Percentiles rank a stretch among this genome's conserved stretches.
These are phyloP conservation scores for Agastache rugosa DNA, from an alignment of 257 asterid species.

Conservation along the genomic window DNA sequence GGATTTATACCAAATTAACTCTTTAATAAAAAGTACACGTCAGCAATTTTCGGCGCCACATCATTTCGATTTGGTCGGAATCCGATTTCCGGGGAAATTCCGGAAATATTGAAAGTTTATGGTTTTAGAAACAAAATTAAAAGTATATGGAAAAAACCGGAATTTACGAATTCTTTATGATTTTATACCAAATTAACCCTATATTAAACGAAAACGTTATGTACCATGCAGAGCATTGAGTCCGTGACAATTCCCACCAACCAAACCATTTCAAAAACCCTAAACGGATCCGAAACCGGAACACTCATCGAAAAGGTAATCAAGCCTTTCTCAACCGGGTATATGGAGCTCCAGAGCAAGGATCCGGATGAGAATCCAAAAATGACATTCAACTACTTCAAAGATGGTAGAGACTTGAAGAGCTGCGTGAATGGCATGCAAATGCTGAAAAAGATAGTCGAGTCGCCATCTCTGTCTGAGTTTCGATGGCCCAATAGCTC, in stretches of 20 bases:
- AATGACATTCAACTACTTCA: conserved; percentile 79
- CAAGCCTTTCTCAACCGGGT: conserved; percentile 75
- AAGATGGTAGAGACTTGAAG: conserved; percentile 66
- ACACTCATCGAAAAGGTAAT: conserved; percentile 56
- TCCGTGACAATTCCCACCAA: background rate
- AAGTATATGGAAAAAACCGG: no score
- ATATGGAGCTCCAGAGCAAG: conserved; percentile 55
- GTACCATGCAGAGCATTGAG: background rate
- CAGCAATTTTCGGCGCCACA: no score
- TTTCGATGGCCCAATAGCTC: background rate
- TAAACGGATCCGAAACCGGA: conserved; percentile 33
- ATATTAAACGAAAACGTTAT: no score
- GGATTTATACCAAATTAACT: no score
- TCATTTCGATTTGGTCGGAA: no score
- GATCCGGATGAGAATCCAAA: conserved; percentile 68
- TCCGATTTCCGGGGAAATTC: no score
- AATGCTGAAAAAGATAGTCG: conserved; percentile 47
- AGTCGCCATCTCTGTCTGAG: conserved; percentile 29
- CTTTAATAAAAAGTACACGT: no score
- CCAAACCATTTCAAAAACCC: conserved; percentile 19
- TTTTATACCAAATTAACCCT: no score
- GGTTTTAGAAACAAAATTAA: no score
- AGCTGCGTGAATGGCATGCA: conserved; percentile 70
- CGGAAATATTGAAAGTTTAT: no score
- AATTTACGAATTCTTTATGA: no score